Evolutionary conservation across 2,329 filamentous ascomycete species (phyloP).

Genomic region (Monosporascus ibericus): DNA sequence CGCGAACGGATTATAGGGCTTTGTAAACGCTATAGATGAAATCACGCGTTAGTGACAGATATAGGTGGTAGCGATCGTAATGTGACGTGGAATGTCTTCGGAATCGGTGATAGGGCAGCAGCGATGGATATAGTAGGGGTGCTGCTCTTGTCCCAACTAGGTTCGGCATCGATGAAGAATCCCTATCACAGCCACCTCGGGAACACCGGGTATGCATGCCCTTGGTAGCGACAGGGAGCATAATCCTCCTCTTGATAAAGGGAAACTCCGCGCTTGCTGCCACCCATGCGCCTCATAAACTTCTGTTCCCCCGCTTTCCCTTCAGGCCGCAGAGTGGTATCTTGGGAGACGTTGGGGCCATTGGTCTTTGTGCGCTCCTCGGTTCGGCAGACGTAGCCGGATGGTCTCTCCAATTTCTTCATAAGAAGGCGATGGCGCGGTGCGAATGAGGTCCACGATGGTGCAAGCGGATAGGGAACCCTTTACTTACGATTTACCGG

Average conservation of each 20-base stretch:
- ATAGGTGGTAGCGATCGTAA: background rate
- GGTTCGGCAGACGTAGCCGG: too few species aligned
- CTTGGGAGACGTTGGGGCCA: background rate
- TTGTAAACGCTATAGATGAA: background rate
- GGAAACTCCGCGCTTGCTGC: too few species aligned
- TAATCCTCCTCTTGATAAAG: too few species aligned
- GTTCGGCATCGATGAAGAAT: too few species aligned
- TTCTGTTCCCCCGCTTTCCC: too few species aligned
- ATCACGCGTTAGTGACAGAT: background rate
- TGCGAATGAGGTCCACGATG: slow-evolving; percentile 1
- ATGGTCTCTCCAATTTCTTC: too few species aligned
- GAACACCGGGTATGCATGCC: too few species aligned
- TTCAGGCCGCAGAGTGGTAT: too few species aligned
- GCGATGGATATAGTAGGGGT: background rate
- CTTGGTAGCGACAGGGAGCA: too few species aligned
- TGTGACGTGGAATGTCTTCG: background rate
- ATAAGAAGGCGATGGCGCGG: background rate
- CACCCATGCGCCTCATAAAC: too few species aligned
- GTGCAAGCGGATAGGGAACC: slow-evolving; percentile 15
- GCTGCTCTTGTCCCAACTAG: too few species aligned
- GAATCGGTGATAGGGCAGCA: background rate
- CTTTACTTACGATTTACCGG: slow-evolving; percentile 24
- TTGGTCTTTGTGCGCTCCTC: background rate
- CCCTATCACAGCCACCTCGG: too few species aligned
- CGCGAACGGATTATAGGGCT: background rate